phyloP scores from a whole-genome alignment of 129 eudicot species.

The Arctium minus region DNA sequence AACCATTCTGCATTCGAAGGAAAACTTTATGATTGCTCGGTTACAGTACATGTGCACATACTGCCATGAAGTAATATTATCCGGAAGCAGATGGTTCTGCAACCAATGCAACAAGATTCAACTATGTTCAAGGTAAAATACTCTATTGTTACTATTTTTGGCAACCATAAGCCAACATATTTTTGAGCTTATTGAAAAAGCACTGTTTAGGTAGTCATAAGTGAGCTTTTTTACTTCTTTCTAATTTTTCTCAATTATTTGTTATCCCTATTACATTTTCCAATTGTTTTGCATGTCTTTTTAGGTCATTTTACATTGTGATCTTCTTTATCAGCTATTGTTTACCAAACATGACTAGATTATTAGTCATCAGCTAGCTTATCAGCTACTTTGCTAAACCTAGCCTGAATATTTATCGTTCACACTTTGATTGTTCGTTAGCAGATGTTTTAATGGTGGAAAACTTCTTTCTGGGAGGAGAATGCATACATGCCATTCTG shows the following conservation, averaged over 20 bases:
- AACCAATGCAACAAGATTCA: slow-evolving; percentile 54
- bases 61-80: slow-evolving; percentile 60
- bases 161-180: neutral
- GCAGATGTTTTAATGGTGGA: slow-evolving; percentile 45
- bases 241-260: too few species aligned
- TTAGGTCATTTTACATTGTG: neutral
- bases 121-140: slow-evolving; percentile 54
- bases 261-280: too few species aligned
- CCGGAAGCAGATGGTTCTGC: slow-evolving; percentile 67
- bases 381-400: too few species aligned
- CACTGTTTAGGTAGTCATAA: neutral
- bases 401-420: neutral
- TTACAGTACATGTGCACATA: slow-evolving; percentile 49
- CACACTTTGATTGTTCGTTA: neutral
- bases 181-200: neutral
- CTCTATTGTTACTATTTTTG: neutral
- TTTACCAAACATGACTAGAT: too few species aligned
- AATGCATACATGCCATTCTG: slow-evolving; percentile 40
- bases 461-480: slow-evolving; percentile 3
- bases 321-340: neutral
- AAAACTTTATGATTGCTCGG: slow-evolving; percentile 51
- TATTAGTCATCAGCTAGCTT: too few species aligned
- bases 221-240: neutral
- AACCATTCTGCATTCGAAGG: slow-evolving; percentile 35
- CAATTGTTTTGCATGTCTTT: neutral